These are phyloP conservation scores for Leccinellum rugosiceps DNA, from an alignment of 768 basidiomycete genomes.

Conservation along the genomic window DNA sequence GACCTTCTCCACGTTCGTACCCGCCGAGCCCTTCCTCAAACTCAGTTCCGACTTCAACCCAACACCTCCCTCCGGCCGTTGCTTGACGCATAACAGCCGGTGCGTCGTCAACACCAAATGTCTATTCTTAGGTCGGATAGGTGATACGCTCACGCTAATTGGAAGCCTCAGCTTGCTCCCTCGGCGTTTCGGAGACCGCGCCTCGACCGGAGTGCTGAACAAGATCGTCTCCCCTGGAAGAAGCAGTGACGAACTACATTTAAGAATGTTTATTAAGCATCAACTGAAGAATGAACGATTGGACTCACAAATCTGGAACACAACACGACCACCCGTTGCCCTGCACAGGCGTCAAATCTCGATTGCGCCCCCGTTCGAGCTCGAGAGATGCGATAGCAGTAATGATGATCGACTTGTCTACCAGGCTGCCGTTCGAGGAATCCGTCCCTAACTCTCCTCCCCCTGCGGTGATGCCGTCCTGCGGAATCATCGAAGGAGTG, in stretches of 20 bases:
- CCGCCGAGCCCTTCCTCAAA: slow-evolving; percentile 26
- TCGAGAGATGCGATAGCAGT: slow-evolving; percentile 35
- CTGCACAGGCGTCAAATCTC: slow-evolving; percentile 52
- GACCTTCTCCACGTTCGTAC: slow-evolving; percentile 12
- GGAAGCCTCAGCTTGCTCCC: slow-evolving; percentile 54
- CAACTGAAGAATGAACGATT: background rate
- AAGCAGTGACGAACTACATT: slow-evolving; percentile 36
- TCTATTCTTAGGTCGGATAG: slow-evolving; percentile 49
- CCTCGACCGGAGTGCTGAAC: slow-evolving; percentile 53
- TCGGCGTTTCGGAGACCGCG: slow-evolving; percentile 50
- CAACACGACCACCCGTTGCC: slow-evolving; percentile 36
- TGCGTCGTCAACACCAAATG: slow-evolving; percentile 56
- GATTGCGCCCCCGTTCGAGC: slow-evolving; percentile 49
- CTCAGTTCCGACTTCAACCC: slow-evolving; percentile 52
- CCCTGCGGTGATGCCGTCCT: slow-evolving; percentile 18
- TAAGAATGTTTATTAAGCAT: background rate
- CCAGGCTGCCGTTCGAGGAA: slow-evolving; percentile 49
- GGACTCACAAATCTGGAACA: slow-evolving; percentile 46
- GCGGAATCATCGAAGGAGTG: background rate
- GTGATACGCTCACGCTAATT: slow-evolving; percentile 45
- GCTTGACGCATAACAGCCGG: slow-evolving; percentile 57
- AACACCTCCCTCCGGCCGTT: slow-evolving; percentile 33
- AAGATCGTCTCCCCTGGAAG: slow-evolving; percentile 45
- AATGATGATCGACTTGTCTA: slow-evolving; percentile 31
- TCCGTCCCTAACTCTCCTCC: slow-evolving; percentile 36